phyloP scores from a whole-genome alignment of 169 alveolate genomes.

The Babesia sp. region DNA sequence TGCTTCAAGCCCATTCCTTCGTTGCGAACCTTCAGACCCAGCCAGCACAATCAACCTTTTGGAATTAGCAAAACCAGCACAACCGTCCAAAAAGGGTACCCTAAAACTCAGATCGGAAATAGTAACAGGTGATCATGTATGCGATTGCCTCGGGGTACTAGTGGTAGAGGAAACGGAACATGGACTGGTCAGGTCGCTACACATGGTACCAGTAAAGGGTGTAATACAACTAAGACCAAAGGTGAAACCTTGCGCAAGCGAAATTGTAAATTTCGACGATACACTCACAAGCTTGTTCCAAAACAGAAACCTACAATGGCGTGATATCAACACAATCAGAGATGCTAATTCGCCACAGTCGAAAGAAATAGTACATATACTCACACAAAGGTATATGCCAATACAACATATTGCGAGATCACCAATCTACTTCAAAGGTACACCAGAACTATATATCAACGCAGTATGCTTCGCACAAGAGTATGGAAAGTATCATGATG shows the following conservation, averaged over 20 bases:
- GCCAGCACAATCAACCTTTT: slow-evolving; percentile 16
- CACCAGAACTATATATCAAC: slow-evolving; percentile 14
- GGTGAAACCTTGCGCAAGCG: slow-evolving; percentile 31
- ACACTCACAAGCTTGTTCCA: slow-evolving; percentile 34
- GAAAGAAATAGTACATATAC: slow-evolving; percentile 42
- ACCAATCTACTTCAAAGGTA: slow-evolving; percentile 12
- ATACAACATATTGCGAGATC: neutral
- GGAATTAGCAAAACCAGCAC: slow-evolving; percentile 19
- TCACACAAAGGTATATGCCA: slow-evolving; percentile 36
- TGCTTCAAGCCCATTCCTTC: slow-evolving; percentile 12
- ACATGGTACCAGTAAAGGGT: slow-evolving; percentile 50
- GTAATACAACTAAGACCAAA: slow-evolving; percentile 58
- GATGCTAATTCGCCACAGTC: slow-evolving; percentile 40
- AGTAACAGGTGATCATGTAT: slow-evolving; percentile 59
- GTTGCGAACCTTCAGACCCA: slow-evolving; percentile 33
- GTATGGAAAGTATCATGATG: slow-evolving; percentile 26
- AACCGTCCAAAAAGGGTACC: slow-evolving; percentile 14
- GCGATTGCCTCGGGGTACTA: slow-evolving; percentile 59
- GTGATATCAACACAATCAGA: slow-evolving; percentile 19
- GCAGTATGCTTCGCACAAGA: slow-evolving; percentile 42
- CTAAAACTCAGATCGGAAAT: slow-evolving; percentile 45
- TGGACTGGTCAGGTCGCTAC: slow-evolving; percentile 39
- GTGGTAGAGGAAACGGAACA: slow-evolving; percentile 45
- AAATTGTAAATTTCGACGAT: slow-evolving; percentile 36
- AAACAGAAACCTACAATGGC: slow-evolving; percentile 52